A percentile compares a stretch with the other conserved stretches of the same genome.
These are phyloP conservation scores for Neoconidiobolus thromboides DNA, from an alignment of 371 early-diverging fungal genomes.

Conservation along the genomic window DNA sequence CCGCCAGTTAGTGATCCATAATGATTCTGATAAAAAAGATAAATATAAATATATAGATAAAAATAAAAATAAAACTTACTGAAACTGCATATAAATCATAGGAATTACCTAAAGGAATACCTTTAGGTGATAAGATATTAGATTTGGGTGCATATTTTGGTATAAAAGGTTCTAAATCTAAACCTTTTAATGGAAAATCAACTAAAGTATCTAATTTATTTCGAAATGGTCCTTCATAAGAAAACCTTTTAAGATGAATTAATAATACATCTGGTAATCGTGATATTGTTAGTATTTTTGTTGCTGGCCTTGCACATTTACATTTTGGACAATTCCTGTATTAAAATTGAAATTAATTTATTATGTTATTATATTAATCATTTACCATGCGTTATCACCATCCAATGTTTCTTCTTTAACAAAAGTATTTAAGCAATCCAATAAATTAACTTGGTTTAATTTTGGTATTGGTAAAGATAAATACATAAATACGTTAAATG, in stretches of 20 bases:
- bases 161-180: constrained; percentile 11
- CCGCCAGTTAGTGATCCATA: constrained; percentile 81
- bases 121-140: not conserved
- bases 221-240: constrained; percentile 78
- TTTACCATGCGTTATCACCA: constrained; percentile 68
- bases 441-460: constrained; percentile 21
- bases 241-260: constrained; percentile 85
- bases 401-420: constrained; percentile 67
- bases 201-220: constrained; percentile 81
- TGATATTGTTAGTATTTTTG: constrained; percentile 57
- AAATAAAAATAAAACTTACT: constrained; percentile 14
- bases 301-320: constrained; percentile 43
- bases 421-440: constrained; percentile 71
- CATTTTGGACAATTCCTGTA: constrained; percentile 63
- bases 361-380: not conserved
- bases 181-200: constrained; percentile 46
- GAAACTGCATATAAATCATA: constrained; percentile 89
- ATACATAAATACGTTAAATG: constrained; percentile 81
- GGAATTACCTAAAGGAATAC: constrained; percentile 6
- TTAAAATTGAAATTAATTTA: not conserved
- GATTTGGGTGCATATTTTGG: constrained; percentile 6
- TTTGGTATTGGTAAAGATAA: constrained; percentile 81
- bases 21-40: constrained; percentile 40
- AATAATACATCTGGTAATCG: constrained; percentile 71
- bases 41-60: not conserved